A percentile compares a stretch with the other conserved stretches of the same genome.
Evolutionary conservation across 257 asterid species (phyloP).

Genomic region (Coffea eugenioides): DNA sequence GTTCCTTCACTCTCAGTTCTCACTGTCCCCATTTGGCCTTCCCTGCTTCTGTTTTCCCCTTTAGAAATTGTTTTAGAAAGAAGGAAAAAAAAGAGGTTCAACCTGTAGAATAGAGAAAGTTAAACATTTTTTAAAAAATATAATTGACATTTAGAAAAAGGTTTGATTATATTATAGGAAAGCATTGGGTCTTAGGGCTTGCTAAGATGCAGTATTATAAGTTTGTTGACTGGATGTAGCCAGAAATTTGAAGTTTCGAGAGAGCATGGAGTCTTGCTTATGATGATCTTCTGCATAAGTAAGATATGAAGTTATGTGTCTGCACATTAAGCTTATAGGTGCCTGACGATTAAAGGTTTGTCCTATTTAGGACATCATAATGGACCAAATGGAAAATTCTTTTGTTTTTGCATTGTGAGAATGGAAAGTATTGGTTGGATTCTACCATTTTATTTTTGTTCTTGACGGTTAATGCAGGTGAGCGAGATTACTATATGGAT

Average conservation of each 20-base stretch:
- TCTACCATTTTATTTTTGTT: conserved; percentile 10
- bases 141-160: not conserved
- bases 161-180: not conserved
- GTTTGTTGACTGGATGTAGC: not conserved
- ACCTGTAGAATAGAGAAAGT: not conserved
- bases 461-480: conserved; percentile 44
- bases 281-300: not conserved
- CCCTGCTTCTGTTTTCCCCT: not conserved
- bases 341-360: too few relatives aligned
- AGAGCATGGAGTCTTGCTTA: not conserved
- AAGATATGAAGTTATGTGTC: not conserved
- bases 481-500: conserved; percentile 41
- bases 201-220: too few relatives aligned
- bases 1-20: not conserved
- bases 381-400: not conserved
- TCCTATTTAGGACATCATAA: too few relatives aligned
- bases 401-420: not conserved
- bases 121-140: too few relatives aligned
- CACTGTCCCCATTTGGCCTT: too few relatives aligned
- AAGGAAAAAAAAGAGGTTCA: not conserved
- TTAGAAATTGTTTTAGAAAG: too few relatives aligned
- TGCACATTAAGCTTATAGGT: too few relatives aligned
- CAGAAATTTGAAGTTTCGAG: not conserved
- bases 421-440: not conserved
- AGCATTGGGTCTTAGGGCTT: too few relatives aligned